These are phyloP conservation scores for Phylloporus sp. DNA, from an alignment of 768 basidiomycete species.

Conservation along the genomic window DNA sequence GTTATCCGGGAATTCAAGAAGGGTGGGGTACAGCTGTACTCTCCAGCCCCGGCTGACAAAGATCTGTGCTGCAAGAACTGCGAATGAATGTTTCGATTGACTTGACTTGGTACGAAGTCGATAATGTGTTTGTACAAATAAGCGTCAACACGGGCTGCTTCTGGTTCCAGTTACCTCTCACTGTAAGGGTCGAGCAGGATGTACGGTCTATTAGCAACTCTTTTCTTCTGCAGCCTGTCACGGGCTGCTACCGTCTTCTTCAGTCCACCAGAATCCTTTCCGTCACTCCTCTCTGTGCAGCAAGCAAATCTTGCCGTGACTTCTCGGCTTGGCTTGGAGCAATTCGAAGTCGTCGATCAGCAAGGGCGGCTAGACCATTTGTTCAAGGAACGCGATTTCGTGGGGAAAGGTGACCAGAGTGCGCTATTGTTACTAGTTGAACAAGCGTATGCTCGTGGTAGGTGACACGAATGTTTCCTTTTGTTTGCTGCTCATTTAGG, in stretches of 20 bases:
- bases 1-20: slow-evolving; percentile 40
- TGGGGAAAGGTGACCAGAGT: slow-evolving; percentile 51
- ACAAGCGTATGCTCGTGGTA: slow-evolving; percentile 54
- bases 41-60: slow-evolving; percentile 22
- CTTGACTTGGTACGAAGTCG: too few species aligned
- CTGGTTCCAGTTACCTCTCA: too few species aligned
- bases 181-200: slow-evolving; percentile 11
- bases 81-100: neutral
- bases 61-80: neutral
- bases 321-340: slow-evolving; percentile 69
- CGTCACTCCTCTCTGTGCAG: slow-evolving; percentile 42
- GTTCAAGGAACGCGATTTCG: slow-evolving; percentile 43
- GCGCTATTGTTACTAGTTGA: slow-evolving; percentile 55
- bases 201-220: slow-evolving; percentile 20
- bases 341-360: slow-evolving; percentile 49
- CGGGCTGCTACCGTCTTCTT: slow-evolving; percentile 60
- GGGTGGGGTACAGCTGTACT: slow-evolving; percentile 31
- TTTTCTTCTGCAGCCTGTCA: slow-evolving; percentile 35
- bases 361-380: slow-evolving; percentile 18
- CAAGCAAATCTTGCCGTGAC: slow-evolving; percentile 60
- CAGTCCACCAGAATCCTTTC: slow-evolving; percentile 41
- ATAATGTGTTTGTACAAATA: slow-evolving; percentile 3
- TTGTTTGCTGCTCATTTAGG: neutral
- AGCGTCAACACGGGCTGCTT: slow-evolving; percentile 8
- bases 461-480: slow-evolving; percentile 8